Base-by-base conservation (phyloP, 306 rosid species). In the Gleditsia sinensis region DNA sequence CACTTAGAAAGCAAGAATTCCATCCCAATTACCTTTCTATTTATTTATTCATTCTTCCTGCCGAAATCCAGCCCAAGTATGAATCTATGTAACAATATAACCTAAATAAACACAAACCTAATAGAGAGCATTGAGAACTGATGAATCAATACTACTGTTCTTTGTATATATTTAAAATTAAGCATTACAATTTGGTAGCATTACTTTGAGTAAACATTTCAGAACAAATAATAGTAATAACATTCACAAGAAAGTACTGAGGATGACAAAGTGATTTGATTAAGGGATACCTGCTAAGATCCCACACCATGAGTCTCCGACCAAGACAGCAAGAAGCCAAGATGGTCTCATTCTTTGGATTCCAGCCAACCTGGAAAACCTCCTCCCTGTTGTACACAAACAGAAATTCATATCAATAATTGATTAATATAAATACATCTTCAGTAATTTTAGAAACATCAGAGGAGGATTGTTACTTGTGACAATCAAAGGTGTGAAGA, bases 231-330 rank as follows among this genome's bases (percentile, higher is more conserved):
- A 45, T 11, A 65, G 59, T 16, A 23, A 60, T 16, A 23, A 60
- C 45, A 64, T 53, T 34, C 36, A 40, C 27, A 42, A 42, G 40
- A 19, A 77, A 34, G 5, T 37, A 12, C 37, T 56, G 62, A 71
- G 63, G 19, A 54, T 14, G 70, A 25, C 11, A 19, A 78, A 60
- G 17, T 20, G 60, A 53, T 74, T 60, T 40, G 13, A 64, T 59
- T 7, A 72, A 59, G 56, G 65, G 64, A 68, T 88, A 95, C 99
- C 99, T 95, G 97, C 99, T 95, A 64, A 90, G 98, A 85, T 95
- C 97, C 99, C 99, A 95, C 82, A 95, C 98, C 99, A 95, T 95
- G 62, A 95, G 99, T 69, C 99, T 90, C 88, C 98, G 80, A 45
- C 98, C 99, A 65, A 92, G 93, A 81, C 96, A 90, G 79, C 99